Percentiles rank a stretch among this genome's conserved stretches.
Evolutionary conservation across 176 grass and related monocot species (phyloP).

Genomic region (Avena eriantha): DNA sequence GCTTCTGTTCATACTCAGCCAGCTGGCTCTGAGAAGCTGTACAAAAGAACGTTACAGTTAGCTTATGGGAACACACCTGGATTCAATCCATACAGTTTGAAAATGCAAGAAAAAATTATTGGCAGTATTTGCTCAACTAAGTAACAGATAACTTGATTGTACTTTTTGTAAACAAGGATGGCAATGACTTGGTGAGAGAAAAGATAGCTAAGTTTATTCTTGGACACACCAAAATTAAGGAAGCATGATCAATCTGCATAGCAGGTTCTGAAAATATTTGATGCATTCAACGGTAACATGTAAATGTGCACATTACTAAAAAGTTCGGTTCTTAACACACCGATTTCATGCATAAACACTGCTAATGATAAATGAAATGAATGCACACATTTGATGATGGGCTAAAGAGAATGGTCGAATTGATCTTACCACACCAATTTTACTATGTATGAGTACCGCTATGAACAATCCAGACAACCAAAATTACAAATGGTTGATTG

Average conservation of each 20-base stretch:
- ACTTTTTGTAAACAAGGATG: neutral
- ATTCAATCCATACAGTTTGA: slow-evolving; percentile 9
- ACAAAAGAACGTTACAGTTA: slow-evolving; percentile 27
- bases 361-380: neutral
- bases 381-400: neutral
- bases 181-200: neutral
- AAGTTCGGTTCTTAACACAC: neutral
- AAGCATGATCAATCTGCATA: slow-evolving; percentile 11
- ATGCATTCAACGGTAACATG: neutral
- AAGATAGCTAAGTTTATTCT: neutral
- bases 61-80: neutral
- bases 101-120: slow-evolving; percentile 8
- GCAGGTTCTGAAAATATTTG: slow-evolving; percentile 7
- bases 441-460: slow-evolving; percentile 12
- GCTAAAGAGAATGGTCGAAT: neutral
- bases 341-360: neutral
- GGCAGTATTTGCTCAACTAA: neutral
- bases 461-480: neutral
- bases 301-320: neutral
- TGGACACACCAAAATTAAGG: neutral
- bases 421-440: neutral
- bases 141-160: neutral
- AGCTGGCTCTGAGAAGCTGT: slow-evolving; percentile 66
- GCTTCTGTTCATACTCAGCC: slow-evolving; percentile 67
- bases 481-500: neutral